Evolutionary conservation across 345 rosid genomes (phyloP).

Genomic region (Linum tenue): DNA sequence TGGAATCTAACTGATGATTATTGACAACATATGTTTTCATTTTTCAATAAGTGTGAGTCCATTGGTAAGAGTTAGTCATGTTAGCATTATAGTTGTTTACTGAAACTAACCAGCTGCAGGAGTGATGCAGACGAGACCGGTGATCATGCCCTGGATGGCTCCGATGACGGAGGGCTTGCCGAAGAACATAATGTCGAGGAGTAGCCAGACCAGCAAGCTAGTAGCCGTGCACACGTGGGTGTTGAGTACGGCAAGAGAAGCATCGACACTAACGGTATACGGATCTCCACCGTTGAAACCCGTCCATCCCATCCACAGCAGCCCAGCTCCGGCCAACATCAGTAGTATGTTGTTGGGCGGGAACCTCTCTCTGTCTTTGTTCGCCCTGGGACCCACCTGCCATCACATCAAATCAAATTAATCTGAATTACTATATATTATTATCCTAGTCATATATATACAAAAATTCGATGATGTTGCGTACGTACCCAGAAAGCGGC

Average conservation of each 20-base stretch:
- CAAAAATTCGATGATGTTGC: neutral
- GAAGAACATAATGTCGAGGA: conserved; percentile 55
- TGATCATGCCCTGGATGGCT: conserved; percentile 62
- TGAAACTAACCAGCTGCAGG: conserved; percentile 41
- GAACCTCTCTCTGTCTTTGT: conserved; percentile 55
- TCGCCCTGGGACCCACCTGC: conserved; percentile 58
- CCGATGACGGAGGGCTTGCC: conserved; percentile 61
- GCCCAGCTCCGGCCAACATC: conserved; percentile 59
- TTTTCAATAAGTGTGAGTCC: no score
- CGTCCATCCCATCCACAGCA: conserved; percentile 72
- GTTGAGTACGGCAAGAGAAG: conserved; percentile 61
- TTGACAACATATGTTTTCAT: no score
- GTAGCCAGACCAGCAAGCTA: conserved; percentile 57
- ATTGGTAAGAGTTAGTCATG: no score
- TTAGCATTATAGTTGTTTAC: no score
- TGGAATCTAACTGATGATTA: no score
- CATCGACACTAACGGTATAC: conserved; percentile 33
- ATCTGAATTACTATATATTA: neutral
- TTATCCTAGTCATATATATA: neutral
- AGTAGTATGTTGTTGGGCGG: conserved; percentile 58
- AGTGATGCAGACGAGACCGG: conserved; percentile 51
- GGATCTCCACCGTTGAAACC: conserved; percentile 75
- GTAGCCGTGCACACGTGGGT: conserved; percentile 71
- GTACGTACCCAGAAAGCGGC: conserved; percentile 57
- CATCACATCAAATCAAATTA: neutral